phyloP scores from a whole-genome alignment of 169 alveolate species.

The Eimeria brunetti region DNA sequence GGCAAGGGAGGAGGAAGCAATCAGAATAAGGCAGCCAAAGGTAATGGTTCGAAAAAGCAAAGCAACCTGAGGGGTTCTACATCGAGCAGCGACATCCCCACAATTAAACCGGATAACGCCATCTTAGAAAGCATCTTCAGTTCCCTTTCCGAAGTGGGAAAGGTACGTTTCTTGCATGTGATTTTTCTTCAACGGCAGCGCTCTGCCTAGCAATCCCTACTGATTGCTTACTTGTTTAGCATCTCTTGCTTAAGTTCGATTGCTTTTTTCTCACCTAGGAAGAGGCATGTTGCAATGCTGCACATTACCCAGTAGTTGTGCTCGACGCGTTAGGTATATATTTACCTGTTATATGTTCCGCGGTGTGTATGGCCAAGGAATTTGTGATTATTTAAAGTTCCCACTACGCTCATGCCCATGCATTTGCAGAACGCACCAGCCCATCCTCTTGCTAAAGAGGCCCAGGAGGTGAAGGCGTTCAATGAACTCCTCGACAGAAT shows the following conservation, averaged over 20 bases:
- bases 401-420: not conserved
- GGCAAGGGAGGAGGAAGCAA: not conserved
- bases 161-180: not conserved
- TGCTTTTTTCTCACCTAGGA: not conserved
- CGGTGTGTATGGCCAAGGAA: not conserved
- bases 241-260: too few relatives aligned
- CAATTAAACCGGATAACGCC: not conserved
- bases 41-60: not conserved
- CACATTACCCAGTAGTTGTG: not conserved
- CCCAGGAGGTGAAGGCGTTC: not conserved
- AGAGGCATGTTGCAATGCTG: not conserved
- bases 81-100: not conserved
- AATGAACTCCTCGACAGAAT: slow-evolving; percentile 36
- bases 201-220: not conserved
- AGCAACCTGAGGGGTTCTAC: slow-evolving; percentile 15
- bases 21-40: not conserved
- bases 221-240: too few relatives aligned
- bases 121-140: not conserved
- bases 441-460: slow-evolving; percentile 28
- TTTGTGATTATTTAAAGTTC: not conserved
- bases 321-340: too few relatives aligned
- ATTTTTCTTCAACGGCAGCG: not conserved
- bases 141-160: not conserved
- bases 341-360: not conserved
- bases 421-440: not conserved